A percentile compares a stretch with the other conserved stretches of the same genome.
These are phyloP conservation scores for Vinca minor DNA, from an alignment of 257 asterid genomes.

Conservation along the genomic window DNA sequence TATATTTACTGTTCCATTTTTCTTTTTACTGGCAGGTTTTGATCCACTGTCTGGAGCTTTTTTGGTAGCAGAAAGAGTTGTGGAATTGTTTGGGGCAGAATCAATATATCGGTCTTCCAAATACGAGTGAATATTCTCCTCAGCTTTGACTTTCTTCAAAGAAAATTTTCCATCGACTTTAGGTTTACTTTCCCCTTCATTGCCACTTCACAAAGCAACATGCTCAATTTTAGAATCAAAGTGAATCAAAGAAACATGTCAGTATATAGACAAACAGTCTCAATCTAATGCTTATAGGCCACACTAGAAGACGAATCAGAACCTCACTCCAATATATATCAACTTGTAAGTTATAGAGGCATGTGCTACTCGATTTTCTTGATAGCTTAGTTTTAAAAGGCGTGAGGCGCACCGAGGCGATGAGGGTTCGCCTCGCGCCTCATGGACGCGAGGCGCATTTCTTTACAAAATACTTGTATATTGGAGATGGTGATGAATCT, in stretches of 20 bases:
- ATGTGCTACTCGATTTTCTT: too few relatives aligned
- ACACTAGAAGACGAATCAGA: neutral
- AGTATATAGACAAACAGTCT: neutral
- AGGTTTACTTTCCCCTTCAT: conserved; percentile 35
- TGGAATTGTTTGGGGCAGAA: conserved; percentile 30
- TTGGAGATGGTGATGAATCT: too few relatives aligned
- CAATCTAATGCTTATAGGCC: conserved; percentile 6
- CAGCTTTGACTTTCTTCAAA: conserved; percentile 54
- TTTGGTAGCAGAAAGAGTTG: conserved; percentile 16
- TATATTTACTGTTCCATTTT: conserved; percentile 36
- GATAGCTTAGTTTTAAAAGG: too few relatives aligned
- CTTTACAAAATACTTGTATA: too few relatives aligned
- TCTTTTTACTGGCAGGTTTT: conserved; percentile 29
- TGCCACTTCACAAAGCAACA: conserved; percentile 36
- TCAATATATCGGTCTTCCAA: conserved; percentile 28
- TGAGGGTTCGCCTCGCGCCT: too few relatives aligned
- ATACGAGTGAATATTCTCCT: conserved; percentile 29
- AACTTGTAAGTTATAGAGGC: too few relatives aligned
- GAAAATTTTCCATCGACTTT: conserved; percentile 27
- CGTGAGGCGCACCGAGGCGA: too few relatives aligned
- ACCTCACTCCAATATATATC: neutral
- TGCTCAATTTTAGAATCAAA: conserved; percentile 4
- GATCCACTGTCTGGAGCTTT: conserved; percentile 22
- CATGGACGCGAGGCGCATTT: too few relatives aligned
- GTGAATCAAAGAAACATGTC: neutral